A percentile compares a stretch with the other conserved stretches of the same genome.
Evolutionary conservation across 1,139 yeast species (phyloP).

Genomic region (Pichia sp.): DNA sequence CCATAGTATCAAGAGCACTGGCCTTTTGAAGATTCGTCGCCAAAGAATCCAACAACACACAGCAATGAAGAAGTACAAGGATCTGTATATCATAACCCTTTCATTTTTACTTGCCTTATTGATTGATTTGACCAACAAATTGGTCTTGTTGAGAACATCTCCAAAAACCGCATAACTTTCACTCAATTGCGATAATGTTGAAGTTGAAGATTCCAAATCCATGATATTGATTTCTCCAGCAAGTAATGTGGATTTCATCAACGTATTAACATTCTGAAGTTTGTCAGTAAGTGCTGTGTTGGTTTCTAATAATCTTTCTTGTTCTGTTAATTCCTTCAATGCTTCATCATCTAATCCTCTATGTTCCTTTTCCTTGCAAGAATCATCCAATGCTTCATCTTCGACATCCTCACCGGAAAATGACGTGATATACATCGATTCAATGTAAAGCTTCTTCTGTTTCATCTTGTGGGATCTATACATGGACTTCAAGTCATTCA

Average conservation of each 20-base stretch:
- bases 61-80: slow-evolving; percentile 47
- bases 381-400: neutral
- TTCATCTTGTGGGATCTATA: slow-evolving; percentile 21
- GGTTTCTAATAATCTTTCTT: slow-evolving; percentile 22
- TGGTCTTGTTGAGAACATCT: slow-evolving; percentile 45
- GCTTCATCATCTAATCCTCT: slow-evolving; percentile 4
- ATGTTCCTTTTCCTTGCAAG: slow-evolving; percentile 2
- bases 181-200: slow-evolving; percentile 40
- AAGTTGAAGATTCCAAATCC: slow-evolving; percentile 51
- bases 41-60: slow-evolving; percentile 59
- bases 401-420: slow-evolving; percentile 3
- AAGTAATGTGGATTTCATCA: slow-evolving; percentile 24
- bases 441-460: slow-evolving; percentile 15
- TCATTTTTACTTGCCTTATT: slow-evolving; percentile 64
- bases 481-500: slow-evolving; percentile 17
- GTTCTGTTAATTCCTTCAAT: slow-evolving; percentile 17
- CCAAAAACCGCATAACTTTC: slow-evolving; percentile 47
- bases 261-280: slow-evolving; percentile 23
- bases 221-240: slow-evolving; percentile 58
- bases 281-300: slow-evolving; percentile 22
- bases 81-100: slow-evolving; percentile 47
- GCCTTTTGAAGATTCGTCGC: slow-evolving; percentile 52
- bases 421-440: slow-evolving; percentile 7
- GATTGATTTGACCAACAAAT: slow-evolving; percentile 49
- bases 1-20: slow-evolving; percentile 54